These are phyloP conservation scores for Phytopythium vexans DNA, from an alignment of 352 stramenopile species.

Conservation along the genomic window DNA sequence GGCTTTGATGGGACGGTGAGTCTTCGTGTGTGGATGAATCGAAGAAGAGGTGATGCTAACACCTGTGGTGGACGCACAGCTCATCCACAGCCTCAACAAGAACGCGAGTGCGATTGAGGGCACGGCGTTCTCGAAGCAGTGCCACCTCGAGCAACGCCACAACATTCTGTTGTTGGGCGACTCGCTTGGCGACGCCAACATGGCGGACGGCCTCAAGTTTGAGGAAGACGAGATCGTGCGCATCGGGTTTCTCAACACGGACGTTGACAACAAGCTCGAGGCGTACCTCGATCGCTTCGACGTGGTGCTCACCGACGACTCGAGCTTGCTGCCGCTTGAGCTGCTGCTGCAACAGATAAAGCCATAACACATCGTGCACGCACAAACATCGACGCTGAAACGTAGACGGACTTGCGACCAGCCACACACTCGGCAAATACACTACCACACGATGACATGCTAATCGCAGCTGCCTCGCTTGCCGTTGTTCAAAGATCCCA, in stretches of 20 bases:
- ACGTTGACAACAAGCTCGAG: conserved; percentile 49
- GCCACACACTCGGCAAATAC: no score
- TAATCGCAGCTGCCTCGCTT: no score
- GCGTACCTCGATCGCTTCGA: conserved; percentile 61
- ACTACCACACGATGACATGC: no score
- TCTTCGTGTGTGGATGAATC: background rate
- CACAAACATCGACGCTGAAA: no score
- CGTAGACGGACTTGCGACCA: no score
- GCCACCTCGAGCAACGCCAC: conserved; percentile 55
- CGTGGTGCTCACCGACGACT: conserved; percentile 79
- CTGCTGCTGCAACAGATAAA: conserved; percentile 59
- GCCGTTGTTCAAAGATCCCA: no score
- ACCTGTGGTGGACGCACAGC: conserved; percentile 16
- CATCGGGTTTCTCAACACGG: conserved; percentile 69
- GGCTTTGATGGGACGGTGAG: conserved; percentile 54
- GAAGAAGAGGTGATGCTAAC: background rate
- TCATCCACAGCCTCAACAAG: conserved; percentile 84
- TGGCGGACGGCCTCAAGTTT: conserved; percentile 58
- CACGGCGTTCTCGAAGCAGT: conserved; percentile 74
- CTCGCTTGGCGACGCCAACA: conserved; percentile 63
- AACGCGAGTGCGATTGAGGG: conserved; percentile 60
- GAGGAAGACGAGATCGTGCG: conserved; percentile 62
- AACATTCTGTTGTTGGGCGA: conserved; percentile 80
- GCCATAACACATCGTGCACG: conserved; percentile 4
- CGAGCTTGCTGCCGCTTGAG: conserved; percentile 53